phyloP scores from a whole-genome alignment of 2,329 filamentous ascomycete species.

The Colletotrichum sansevieriae region DNA sequence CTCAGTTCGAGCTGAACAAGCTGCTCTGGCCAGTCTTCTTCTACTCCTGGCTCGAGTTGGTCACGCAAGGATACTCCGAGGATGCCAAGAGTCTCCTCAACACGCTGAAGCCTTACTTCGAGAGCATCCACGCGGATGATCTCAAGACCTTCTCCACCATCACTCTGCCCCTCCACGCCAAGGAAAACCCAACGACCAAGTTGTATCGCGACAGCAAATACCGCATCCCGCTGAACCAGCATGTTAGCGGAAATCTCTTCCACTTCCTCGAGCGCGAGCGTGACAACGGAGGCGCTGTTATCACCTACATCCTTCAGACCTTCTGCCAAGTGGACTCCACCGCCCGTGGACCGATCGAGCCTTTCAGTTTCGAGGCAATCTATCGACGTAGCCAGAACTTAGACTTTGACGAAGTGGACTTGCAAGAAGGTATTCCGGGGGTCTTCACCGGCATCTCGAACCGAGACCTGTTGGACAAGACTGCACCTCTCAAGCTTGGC shows the following conservation, averaged over 20 bases:
- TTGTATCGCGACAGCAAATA: constrained; percentile 91
- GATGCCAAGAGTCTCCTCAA: constrained; percentile 83
- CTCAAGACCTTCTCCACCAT: constrained; percentile 81
- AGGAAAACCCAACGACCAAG: constrained; percentile 81
- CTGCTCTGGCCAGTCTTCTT: constrained; percentile 95
- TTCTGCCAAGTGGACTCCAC: constrained; percentile 71
- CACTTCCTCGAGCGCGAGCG: constrained; percentile 91
- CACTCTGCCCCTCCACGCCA: constrained; percentile 81
- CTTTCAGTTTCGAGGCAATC: constrained; percentile 73
- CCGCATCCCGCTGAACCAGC: constrained; percentile 87
- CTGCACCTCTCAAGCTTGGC: constrained; percentile 78
- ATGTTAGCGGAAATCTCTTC: constrained; percentile 85
- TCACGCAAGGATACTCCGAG: constrained; percentile 76
- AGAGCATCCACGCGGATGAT: constrained; percentile 84
- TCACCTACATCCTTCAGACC: constrained; percentile 78
- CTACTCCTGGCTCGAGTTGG: constrained; percentile 88
- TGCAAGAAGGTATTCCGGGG: constrained; percentile 74
- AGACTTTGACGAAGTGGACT: constrained; percentile 73
- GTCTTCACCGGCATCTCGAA: constrained; percentile 73
- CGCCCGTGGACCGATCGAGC: constrained; percentile 72
- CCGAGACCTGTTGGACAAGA: constrained; percentile 69
- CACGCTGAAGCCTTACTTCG: constrained; percentile 76
- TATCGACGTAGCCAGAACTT: constrained; percentile 69
- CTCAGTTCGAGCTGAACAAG: constrained; percentile 85
- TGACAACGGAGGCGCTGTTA: constrained; percentile 81